Evolutionary conservation across 106 monocot species (phyloP).

Genomic region (Acorus calamus): DNA sequence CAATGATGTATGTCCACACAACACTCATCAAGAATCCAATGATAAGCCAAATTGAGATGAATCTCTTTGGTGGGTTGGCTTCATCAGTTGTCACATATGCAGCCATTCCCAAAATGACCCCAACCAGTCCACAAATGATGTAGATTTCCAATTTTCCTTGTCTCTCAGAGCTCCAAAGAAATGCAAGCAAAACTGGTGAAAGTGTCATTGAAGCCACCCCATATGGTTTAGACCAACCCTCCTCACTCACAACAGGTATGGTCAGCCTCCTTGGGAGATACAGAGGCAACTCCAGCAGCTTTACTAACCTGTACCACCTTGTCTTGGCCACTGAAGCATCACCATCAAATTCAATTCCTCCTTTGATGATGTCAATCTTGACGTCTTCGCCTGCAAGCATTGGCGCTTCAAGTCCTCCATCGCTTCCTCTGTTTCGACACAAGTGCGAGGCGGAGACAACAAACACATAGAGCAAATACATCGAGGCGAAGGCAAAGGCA

Average conservation of each 20-base stretch:
- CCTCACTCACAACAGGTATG: constrained; percentile 31
- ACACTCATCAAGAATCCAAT: constrained; percentile 60
- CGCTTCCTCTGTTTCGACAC: constrained; percentile 14
- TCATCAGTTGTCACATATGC: constrained; percentile 19
- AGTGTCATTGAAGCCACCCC: constrained; percentile 25
- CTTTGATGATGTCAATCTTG: background rate
- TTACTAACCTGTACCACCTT: background rate
- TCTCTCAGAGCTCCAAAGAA: constrained; percentile 21
- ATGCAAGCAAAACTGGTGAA: constrained; percentile 29
- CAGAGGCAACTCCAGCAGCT: constrained; percentile 33
- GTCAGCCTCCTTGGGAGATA: constrained; percentile 38
- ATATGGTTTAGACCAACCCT: constrained; percentile 40
- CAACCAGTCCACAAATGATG: constrained; percentile 8
- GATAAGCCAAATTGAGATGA: constrained; percentile 30
- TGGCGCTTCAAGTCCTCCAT: constrained; percentile 13
- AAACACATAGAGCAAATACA: constrained; percentile 40
- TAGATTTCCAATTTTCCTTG: constrained; percentile 1
- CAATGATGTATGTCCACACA: constrained; percentile 44
- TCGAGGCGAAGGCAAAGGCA: constrained; percentile 20
- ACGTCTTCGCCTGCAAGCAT: constrained; percentile 12
- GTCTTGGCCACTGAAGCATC: background rate
- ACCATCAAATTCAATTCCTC: background rate
- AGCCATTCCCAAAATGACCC: constrained; percentile 16
- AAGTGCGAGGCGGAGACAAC: constrained; percentile 16
- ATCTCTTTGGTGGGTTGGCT: constrained; percentile 20